Evolutionary conservation across 495 filamentous ascomycete species (phyloP).

Genomic region (Neurospora intermedia): DNA sequence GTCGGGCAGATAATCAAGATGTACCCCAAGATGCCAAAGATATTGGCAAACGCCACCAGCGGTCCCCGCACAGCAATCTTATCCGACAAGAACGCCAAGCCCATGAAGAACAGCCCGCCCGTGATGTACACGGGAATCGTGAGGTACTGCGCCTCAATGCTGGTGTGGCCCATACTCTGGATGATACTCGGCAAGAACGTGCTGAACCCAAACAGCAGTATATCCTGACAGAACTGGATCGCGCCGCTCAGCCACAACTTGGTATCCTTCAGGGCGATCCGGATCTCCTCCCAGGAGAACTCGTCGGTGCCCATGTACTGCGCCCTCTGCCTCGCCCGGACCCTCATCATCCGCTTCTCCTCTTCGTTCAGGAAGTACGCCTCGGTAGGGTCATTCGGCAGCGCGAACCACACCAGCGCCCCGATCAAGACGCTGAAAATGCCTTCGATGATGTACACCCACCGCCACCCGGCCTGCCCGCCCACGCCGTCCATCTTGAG

Average conservation of each 20-base stretch:
- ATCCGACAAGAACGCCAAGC: slow-evolving; percentile 33
- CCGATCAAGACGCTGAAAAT: slow-evolving; percentile 57
- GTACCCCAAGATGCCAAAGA: slow-evolving; percentile 42
- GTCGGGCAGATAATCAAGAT: slow-evolving; percentile 33
- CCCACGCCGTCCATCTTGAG: slow-evolving; percentile 55
- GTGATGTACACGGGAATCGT: slow-evolving; percentile 30
- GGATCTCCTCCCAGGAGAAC: slow-evolving; percentile 41
- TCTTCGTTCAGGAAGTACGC: slow-evolving; percentile 39
- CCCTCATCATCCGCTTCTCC: slow-evolving; percentile 41
- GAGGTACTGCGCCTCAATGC: slow-evolving; percentile 32
- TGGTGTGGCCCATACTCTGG: slow-evolving; percentile 38
- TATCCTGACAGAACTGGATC: slow-evolving; percentile 42
- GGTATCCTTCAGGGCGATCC: slow-evolving; percentile 26
- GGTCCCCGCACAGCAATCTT: slow-evolving; percentile 14
- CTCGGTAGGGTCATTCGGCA: slow-evolving; percentile 41
- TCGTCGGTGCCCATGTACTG: slow-evolving; percentile 39
- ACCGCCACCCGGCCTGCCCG: slow-evolving; percentile 59
- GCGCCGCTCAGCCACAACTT: slow-evolving; percentile 30
- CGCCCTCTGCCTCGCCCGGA: slow-evolving; percentile 22
- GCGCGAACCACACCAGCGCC: slow-evolving; percentile 46
- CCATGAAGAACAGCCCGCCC: slow-evolving; percentile 32
- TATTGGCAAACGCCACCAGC: slow-evolving; percentile 32
- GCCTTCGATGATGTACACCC: slow-evolving; percentile 71
- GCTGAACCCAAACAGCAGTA: slow-evolving; percentile 48
- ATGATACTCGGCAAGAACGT: slow-evolving; percentile 51